Percentiles rank a stretch among this genome's conserved stretches.
These are phyloP conservation scores for Rhizophagus prolifer DNA, from an alignment of 192 early-diverging fungal genomes.

Conservation along the genomic window DNA sequence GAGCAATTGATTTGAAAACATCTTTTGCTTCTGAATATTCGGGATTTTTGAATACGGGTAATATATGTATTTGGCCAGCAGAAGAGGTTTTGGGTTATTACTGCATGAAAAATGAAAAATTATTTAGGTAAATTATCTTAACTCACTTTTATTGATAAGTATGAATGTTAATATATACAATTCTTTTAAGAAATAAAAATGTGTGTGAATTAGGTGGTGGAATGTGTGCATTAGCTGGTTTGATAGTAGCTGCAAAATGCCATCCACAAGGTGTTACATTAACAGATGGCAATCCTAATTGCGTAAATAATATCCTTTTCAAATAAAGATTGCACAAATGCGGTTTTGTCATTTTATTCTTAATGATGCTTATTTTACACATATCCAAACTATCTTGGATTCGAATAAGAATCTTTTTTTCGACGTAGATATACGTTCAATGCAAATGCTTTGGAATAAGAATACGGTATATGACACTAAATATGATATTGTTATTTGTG, in stretches of 20 bases:
- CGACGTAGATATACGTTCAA: not conserved
- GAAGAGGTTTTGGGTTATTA: slow-evolving; percentile 16
- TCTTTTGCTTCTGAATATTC: slow-evolving; percentile 9
- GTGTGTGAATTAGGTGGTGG: slow-evolving; percentile 11
- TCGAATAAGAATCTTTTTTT: not conserved
- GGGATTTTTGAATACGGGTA: slow-evolving; percentile 2
- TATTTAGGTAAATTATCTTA: slow-evolving; percentile 7
- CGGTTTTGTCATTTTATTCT: not conserved
- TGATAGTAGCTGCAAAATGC: slow-evolving; percentile 1
- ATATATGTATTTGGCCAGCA: slow-evolving; percentile 14
- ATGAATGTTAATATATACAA: not conserved
- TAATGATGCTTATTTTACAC: not conserved
- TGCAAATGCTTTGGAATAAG: slow-evolving; percentile 8
- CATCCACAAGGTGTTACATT: not conserved
- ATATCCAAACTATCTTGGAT: slow-evolving; percentile 10
- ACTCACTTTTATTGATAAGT: not conserved
- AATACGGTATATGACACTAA: not conserved
- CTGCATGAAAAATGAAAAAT: slow-evolving; percentile 1
- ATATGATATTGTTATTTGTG: slow-evolving; percentile 4
- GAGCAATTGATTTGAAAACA: not conserved
- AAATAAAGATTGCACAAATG: not conserved
- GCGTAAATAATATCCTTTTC: slow-evolving; percentile 11
- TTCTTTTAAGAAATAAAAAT: slow-evolving; percentile 5
- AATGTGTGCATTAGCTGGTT: slow-evolving; percentile 12
- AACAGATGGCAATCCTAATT: slow-evolving; percentile 11